phyloP scores from a whole-genome alignment of 2,329 filamentous ascomycete genomes.

The Fusarium sp. region DNA sequence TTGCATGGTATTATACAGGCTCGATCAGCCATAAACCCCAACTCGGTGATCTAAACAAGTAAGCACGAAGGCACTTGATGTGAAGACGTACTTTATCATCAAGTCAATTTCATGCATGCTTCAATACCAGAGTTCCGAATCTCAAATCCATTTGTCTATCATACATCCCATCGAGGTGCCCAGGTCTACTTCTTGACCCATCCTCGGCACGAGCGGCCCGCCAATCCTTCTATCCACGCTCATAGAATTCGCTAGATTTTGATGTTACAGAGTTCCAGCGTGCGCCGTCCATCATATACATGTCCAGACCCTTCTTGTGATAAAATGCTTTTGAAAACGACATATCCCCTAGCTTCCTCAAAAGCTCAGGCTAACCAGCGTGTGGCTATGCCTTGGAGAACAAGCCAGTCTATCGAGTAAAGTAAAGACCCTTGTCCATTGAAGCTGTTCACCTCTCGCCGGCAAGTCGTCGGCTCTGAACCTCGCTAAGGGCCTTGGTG shows the following conservation, averaged over 20 bases:
- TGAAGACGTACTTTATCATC: neutral
- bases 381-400: neutral
- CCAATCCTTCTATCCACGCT: neutral
- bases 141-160: conserved; percentile 19
- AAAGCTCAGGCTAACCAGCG: neutral
- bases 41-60: neutral
- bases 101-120: neutral
- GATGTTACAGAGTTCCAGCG: conserved; percentile 6
- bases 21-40: neutral
- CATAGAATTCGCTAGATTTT: conserved; percentile 14
- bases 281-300: conserved; percentile 6
- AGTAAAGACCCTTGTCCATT: conserved; percentile 1
- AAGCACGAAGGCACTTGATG: neutral
- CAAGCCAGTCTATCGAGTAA: conserved; percentile 19
- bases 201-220: neutral
- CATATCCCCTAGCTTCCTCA: neutral
- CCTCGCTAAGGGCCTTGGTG: conserved; percentile 89
- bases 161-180: conserved; percentile 19
- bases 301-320: neutral
- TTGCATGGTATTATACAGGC: neutral
- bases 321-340: conserved; percentile 5
- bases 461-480: conserved; percentile 86
- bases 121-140: neutral
- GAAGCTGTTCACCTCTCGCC: conserved; percentile 67
- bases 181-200: neutral